Base-by-base conservation (phyloP, 148 eudicot species). In the Spergularia marina region DNA sequence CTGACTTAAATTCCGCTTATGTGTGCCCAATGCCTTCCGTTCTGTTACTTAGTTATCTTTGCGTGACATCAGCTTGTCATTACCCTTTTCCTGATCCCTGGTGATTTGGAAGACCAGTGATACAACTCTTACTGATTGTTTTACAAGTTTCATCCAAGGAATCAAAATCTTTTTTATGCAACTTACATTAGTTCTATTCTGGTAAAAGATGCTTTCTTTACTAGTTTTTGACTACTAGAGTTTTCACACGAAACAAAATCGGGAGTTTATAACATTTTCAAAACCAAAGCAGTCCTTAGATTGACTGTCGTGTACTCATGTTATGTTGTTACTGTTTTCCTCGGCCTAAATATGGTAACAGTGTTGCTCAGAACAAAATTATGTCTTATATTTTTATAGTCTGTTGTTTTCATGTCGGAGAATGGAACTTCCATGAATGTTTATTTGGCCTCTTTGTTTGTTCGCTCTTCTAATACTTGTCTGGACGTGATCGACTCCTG, bases 401-500 rank as follows among this genome's bases (percentile, higher is more conserved):
- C 23, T 58, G 30, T 41, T 34, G 6, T 62, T 40, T 52, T 14
- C 14, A 6, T 36, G 13, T 65, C 53, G 4, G 21, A 7, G 18
- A 53, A 59, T 40, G 53, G 44, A 23, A 21, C 7, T 68, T 44
- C 14, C 68, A 10, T 17, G 18, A 16, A 2, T 10, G 5, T 12
- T 53, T 17, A 17, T 54, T 2, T 68, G 18, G 55, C 49, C 56
- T 23, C 59, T 2, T 21, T 47, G 0, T n/a, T 49, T 49, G 18
- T 23, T 1, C 25, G 25, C 11, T 9, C 25, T 36, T 54, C 79
- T 77, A 59, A 81, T 78, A 62, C 68, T 53, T 57, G 55, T 72
- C 2, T 60, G 76, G 25, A 41, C 51, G 59, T 79, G 54, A 56
- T 40, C 55, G 70, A 52, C 75, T 15, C 74, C 11, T 82, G 86